These are phyloP conservation scores for Podospora didyma DNA, from an alignment of 495 filamentous ascomycete genomes.

Conservation along the genomic window DNA sequence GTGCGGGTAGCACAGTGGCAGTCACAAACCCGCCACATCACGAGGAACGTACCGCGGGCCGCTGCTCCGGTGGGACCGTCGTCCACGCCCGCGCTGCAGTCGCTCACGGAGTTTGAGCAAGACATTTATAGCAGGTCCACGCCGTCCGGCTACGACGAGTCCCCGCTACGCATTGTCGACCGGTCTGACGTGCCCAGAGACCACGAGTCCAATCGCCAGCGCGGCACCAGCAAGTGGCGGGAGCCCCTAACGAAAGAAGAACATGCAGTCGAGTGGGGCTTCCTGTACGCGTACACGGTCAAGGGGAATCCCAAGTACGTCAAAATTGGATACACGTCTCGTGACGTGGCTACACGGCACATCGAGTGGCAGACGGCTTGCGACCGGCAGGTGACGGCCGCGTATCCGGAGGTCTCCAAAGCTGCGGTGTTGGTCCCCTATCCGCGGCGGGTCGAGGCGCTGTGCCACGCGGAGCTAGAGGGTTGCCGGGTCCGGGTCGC, in stretches of 20 bases:
- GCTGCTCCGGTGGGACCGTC: not conserved
- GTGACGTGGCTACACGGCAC: not conserved
- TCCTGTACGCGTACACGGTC: not conserved
- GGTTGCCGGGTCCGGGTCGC: not conserved
- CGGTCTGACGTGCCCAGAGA: not conserved
- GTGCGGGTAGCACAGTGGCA: not conserved
- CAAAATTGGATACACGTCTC: not conserved
- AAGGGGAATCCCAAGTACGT: not conserved
- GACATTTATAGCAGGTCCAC: not conserved
- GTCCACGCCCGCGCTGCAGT: not conserved
- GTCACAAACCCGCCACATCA: not conserved
- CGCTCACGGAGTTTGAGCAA: not conserved
- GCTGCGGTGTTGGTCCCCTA: not conserved
- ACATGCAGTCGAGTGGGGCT: not conserved
- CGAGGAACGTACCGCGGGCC: not conserved
- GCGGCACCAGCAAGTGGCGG: not conserved
- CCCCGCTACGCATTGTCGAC: not conserved
- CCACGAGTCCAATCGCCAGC: not conserved
- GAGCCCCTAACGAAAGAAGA: not conserved
- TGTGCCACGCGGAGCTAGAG: not conserved
- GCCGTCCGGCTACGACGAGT: not conserved
- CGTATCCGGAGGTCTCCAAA: not conserved
- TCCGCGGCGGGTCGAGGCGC: not conserved
- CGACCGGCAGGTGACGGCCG: not conserved
- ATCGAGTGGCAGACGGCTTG: not conserved